Base-by-base conservation (phyloP, 371 early-diverging fungal genomes). In the Haplosporangium sp. region DNA sequence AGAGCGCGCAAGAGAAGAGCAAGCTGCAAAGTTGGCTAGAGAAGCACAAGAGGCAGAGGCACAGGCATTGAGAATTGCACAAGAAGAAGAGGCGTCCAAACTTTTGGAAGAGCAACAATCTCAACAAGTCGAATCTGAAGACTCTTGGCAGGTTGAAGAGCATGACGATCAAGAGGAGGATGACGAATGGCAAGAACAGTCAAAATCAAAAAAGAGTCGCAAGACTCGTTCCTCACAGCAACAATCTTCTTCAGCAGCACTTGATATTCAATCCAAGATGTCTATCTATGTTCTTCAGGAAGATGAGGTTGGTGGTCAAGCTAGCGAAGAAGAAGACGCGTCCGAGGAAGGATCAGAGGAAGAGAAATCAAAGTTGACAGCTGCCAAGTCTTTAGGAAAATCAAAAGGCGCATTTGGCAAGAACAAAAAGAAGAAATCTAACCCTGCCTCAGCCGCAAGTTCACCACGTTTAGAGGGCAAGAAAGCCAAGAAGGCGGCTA, bases 171-270 rank as follows among this genome's bases (percentile, higher is more conserved):
- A 76, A 50, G 76, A 67, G 1, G 78, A 73, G 27, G 64, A 70
- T 62, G 79, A 81, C 20, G 82, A 75, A 20, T 81, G 82, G 82
- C 82, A 81, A 44, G 76, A 81, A 38, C 82, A 81, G 63, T 75
- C 82, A 39, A 71, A 71, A 65, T 75, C 82, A n/a, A 81, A 81
- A 74, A 81, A 81, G 67, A 67, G 69, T 45, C 82, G 82, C 60
- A 81, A 81, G 76, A 75, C 69, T 4, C 82, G 82, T 2, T 48
- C 75, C 0, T 64, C 81, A 15, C 75, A 74, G 59, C 71, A 65
- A 27, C 9, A 67, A 4, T 67, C 79, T 0, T n/a, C 45, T 2
- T 61, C 72, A 5, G 53, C 61, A 37, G 69, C 57, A 2, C 42
- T 67, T 6, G 72, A 66, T 34, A 63, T 81, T 58, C 65, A 68